Conservation (phyloP, 352 stramenopile species). For the Globisporangium uncinulatum region DNA sequence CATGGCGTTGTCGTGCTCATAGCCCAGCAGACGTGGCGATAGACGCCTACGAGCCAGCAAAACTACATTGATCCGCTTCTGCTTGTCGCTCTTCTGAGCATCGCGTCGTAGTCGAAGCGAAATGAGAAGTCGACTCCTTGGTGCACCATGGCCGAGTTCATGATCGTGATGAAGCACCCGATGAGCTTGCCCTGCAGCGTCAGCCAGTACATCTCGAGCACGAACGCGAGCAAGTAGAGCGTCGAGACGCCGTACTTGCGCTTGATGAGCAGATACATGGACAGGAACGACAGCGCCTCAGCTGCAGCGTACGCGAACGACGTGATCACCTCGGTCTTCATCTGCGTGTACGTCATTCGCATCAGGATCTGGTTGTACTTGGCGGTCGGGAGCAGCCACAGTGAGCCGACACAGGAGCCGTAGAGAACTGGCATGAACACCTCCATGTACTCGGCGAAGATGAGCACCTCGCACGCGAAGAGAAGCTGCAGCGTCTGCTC, state of each 20-base stretch:
- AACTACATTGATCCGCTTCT: too few species aligned
- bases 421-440: conserved; percentile 13
- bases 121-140: conserved; percentile 10
- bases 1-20: too few species aligned
- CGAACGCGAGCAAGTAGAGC: conserved; percentile 24
- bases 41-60: too few species aligned
- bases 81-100: background rate
- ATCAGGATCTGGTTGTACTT: conserved; percentile 21
- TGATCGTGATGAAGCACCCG: conserved; percentile 11
- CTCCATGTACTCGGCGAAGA: conserved; percentile 23
- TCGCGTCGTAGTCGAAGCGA: conserved; percentile 5
- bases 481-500: conserved; percentile 23
- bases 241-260: conserved; percentile 24
- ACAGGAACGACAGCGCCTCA: conserved; percentile 13
- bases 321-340: background rate
- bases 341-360: background rate
- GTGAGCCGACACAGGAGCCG: conserved; percentile 4
- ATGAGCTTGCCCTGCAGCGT: conserved; percentile 11
- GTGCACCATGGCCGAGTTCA: conserved; percentile 10
- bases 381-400: conserved; percentile 24
- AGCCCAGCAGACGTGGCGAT: too few species aligned
- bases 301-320: conserved; percentile 10
- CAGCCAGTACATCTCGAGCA: conserved; percentile 29
- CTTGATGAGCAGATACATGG: conserved; percentile 16
- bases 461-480: conserved; percentile 18